These are phyloP conservation scores for Solioccasus polychromus DNA, from an alignment of 768 basidiomycete genomes.

Conservation along the genomic window DNA sequence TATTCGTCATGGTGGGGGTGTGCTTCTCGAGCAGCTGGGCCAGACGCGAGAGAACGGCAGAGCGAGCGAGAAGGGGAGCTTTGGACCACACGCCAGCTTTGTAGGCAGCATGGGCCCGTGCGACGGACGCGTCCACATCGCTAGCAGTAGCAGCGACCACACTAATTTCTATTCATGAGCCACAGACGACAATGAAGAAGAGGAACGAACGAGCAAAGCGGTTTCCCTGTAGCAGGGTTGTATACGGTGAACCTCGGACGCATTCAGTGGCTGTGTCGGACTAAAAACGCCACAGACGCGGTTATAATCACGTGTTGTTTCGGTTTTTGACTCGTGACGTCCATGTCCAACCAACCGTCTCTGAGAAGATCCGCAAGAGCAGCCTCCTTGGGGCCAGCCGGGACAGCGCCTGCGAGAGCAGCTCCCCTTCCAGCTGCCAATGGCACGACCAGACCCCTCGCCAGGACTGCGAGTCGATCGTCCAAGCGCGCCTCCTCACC, in stretches of 20 bases:
- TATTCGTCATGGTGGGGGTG: constrained; percentile 54
- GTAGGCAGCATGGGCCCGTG: constrained; percentile 55
- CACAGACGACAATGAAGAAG: neutral
- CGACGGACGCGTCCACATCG: constrained; percentile 52
- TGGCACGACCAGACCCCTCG: constrained; percentile 30
- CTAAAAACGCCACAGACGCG: constrained; percentile 22
- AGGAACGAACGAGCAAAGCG: constrained; percentile 44
- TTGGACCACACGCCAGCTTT: constrained; percentile 72
- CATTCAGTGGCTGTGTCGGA: constrained; percentile 20
- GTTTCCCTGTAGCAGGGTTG: constrained; percentile 68
- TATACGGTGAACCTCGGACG: constrained; percentile 45
- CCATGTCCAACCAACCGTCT: constrained; percentile 34
- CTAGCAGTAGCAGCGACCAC: constrained; percentile 51
- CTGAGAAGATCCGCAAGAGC: constrained; percentile 55
- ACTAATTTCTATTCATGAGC: constrained; percentile 34
- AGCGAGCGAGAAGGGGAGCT: constrained; percentile 54
- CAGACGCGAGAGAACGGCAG: constrained; percentile 61
- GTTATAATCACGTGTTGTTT: constrained; percentile 23
- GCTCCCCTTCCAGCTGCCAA: constrained; percentile 30
- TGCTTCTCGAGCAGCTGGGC: constrained; percentile 59
- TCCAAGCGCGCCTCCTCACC: constrained; percentile 54
- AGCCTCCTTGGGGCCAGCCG: constrained; percentile 41
- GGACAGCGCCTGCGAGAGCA: constrained; percentile 24
- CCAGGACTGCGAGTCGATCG: constrained; percentile 22
- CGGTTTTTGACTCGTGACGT: neutral